Evolutionary conservation across 352 stramenopile genomes (phyloP), one percentile per base, ranked within the genome.

Genomic region (Phytopythium sindhum): DNA sequence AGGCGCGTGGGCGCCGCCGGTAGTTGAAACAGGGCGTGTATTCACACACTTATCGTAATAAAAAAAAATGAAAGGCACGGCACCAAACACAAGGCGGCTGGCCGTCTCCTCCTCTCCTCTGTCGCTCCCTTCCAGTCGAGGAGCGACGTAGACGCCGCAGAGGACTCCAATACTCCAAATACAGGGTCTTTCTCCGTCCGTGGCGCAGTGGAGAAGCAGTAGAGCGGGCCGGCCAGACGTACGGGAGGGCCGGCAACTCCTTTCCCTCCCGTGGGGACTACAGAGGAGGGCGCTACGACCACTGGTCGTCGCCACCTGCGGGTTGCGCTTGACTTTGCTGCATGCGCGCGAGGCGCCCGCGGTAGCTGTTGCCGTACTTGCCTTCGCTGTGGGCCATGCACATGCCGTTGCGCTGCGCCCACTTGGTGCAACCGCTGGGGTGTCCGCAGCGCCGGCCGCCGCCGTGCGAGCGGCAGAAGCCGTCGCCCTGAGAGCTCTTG

Each of bases 331-430:
- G 9, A 1, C 23, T 63, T 4, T 66, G 59, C 48, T 68, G 39
- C 61, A 75, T 76, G 37, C 83, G 81, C 28, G 81, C 52, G 41
- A 90, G 67, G 6, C 84, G 72, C 3, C 84, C 84, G 56, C 84
- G 80, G 52, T 93, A 93, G 62, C 84, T 93, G 61, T 90, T 91
- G 31, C 84, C 84, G 47, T 94, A 94, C 53, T 84, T 86, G 24
- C 85, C 85, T 60, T 93, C 85, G 50, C 83, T 91, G 61, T 93
- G 85, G 1, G 81, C 84, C 85, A 93, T 93, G 74, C 84, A 93
- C 81, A 91, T 91, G 21, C 84, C 84, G 50, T 93, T 93, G 23
- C 84, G 81, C 67, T 93, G 84, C 2, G 84, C 84, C 84, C 84
- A 93, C 64, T 93, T 93, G 23, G 74, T 82, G 66, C 84, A 93